Evolutionary conservation across 768 basidiomycete genomes (phyloP).

Genomic region (Hericium alpestre): DNA sequence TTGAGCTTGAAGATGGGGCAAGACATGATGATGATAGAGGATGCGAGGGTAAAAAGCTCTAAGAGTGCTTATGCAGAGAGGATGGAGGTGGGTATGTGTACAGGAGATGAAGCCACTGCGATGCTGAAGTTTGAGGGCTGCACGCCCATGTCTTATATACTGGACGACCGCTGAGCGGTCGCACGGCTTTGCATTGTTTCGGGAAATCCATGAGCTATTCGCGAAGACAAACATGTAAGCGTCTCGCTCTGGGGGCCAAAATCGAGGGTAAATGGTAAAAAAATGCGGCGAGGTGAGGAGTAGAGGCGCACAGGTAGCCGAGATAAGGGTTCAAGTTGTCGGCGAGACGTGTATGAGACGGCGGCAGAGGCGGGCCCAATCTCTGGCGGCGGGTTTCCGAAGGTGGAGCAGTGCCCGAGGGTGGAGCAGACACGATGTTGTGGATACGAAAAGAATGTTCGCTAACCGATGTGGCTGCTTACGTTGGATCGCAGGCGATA

Average conservation of each 20-base stretch:
- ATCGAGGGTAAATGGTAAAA: background rate
- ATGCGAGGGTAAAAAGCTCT: background rate
- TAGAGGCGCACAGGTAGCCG: background rate
- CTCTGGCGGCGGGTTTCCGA: too few relatives aligned
- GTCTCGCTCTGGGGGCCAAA: background rate
- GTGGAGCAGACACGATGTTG: too few relatives aligned
- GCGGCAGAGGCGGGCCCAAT: too few relatives aligned
- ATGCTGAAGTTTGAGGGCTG: background rate
- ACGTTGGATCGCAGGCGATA: too few relatives aligned
- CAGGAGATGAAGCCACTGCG: background rate
- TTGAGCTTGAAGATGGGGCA: slow-evolving; percentile 1
- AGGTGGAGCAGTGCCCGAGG: too few relatives aligned
- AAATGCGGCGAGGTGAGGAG: background rate
- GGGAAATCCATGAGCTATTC: background rate
- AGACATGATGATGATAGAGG: background rate
- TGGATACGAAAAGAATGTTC: too few relatives aligned
- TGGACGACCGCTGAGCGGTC: background rate
- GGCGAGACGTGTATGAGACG: too few relatives aligned
- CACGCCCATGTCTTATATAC: background rate
- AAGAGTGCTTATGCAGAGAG: background rate
- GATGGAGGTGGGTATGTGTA: background rate
- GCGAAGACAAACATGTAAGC: background rate
- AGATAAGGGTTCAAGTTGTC: background rate
- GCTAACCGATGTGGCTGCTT: too few relatives aligned
- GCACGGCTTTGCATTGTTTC: background rate